Base-by-base conservation (phyloP, 331 rosid species). In the Pyracantha coccinea region DNA sequence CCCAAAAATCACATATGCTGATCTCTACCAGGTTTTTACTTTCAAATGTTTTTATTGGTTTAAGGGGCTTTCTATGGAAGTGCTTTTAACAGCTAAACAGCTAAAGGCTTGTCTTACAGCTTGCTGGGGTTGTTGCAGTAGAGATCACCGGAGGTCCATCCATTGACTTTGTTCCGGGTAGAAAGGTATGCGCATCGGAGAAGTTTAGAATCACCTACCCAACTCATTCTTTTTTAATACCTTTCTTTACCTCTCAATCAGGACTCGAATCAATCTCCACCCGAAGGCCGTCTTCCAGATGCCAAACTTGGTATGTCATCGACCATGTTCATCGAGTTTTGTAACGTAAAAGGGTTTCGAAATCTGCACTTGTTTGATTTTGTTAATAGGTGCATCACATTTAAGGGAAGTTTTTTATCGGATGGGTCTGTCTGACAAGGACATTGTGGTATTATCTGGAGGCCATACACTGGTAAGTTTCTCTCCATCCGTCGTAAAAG, bases 261-360 rank as follows among this genome's bases (percentile, higher is more conserved):
- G 99, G 97, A 92, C 73, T 80, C 93, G 3, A n/a, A 38, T 66
- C 58, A 62, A 67, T 79, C 89, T 60, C 89, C 90, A 4, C 74
- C 80, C 55, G 97, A 90, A 86, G 97, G 97, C n/a, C 96, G 96
- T 21, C 92, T 92, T 81, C 97, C 99, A 23, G 97, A 92, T 86
- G 97, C 86, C 74, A 88, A 38, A 67, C 83, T 82, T 76, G 97
- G 99, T 88, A 79, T 23, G 59, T 29, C 61, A 19, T 53, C 19
- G 20, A 61, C 44, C 50, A n/a, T 12, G 54, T 27, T 33, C 31
- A 12, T 74, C 5, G 4, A 17, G 16, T 66, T 62, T 52, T 25
- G 58, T 7, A 16, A n/a, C 10, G 47, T 27, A 3, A 60, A 73
- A 61, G 0, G 21, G 55, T 50, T 60, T 15, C 6, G 6, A 19